Base-by-base conservation (phyloP, 768 basidiomycete genomes). In the Phaffia australis region DNA sequence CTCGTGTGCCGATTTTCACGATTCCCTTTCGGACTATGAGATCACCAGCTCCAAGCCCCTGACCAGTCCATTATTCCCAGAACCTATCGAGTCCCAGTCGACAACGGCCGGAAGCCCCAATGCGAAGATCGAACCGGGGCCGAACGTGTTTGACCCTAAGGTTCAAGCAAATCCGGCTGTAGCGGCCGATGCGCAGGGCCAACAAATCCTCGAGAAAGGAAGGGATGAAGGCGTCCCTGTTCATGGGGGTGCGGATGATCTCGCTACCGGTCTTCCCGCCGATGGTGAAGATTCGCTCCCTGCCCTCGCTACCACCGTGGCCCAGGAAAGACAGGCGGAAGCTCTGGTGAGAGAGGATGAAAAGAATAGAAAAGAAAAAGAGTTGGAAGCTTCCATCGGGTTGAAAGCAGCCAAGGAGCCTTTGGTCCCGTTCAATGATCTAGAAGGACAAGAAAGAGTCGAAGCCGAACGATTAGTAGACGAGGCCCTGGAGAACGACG, bases 1-100 rank as follows among this genome's bases (percentile, higher is more conserved):
- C 75, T 82, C 84, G 32, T 99, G 93, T 59, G 52, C 63, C 68
- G 75, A 76, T 65, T 76, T 76, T 71, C 72, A 74, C 59, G 73
- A 73, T n/a, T 69, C 73, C 47, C 60, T 73, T 16, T 66, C 71
- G 3, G 61, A 72, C 67, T 76, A 76, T 66, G 49, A 29, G 19
- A 25, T 11, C 29, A 14, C 25, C n/a, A 30, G 35, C 27, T 30
- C 52, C 16, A 23, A 23, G n/a, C 52, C 52, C 16, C 32, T 57
- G 0, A 8, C 16, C 29, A 32, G 27, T 23, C 48, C 57, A 0
- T 60, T 66, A 27, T 32, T 21, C 5, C 27, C 21, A 16, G 25
- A 62, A 21, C 54, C 60, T 11, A 50, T 67, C 55, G 47, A 54
- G 25, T 62, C 66, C n/a, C 21, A 23, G 1, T 19, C 46, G 19